Base-by-base conservation (phyloP, 345 rosid genomes). In the Hibiscus trionum region DNA sequence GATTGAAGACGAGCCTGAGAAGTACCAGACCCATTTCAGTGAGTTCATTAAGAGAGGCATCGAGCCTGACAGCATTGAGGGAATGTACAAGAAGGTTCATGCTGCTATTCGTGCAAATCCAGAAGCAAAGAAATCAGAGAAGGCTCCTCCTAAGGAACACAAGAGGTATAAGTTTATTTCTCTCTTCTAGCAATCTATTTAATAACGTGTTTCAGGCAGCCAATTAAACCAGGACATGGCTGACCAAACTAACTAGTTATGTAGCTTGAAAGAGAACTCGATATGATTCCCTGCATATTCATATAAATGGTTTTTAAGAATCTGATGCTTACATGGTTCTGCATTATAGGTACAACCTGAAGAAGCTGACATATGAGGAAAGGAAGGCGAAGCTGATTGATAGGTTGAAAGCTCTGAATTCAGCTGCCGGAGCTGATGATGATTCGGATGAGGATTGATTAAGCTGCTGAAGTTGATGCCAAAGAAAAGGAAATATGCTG, bases 21-120 rank as follows among this genome's bases (percentile, higher is more conserved):
- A 86, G 79, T 83, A 80, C 24, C 90, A 87, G 69, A 61, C 88
- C 71, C 94, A 89, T 80, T 89, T 89, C 73, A 82, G 87, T 29
- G 84, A 76, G 56, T 89, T 79, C 71, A 5, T 89, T 4, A 89
- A 87, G 82, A 83, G 70, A 52, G 86, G 84, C 5, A 73, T 89
- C 19, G 85, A 85, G n/a, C 71, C 94, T 21, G 94, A 86, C 74
- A 66, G 35, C 77, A 52, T 87, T 0, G 94, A 89, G 65, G 90
- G 71, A 66, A 0, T 86, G 69, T 89, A 89, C 85, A 87, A 87
- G 79, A 89, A 86, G 83, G 90, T 86, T 35, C 95, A 87, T 35
- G 85, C 89, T 66, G 89, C 95, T 53, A 87, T 87, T 10, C 92
- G 92, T 12, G 92, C 90, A 0, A 89, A 87, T 49, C 89, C 95